Evolutionary conservation across 2,329 filamentous ascomycete species (phyloP), one percentile per base, ranked within the genome.

Genomic region (Botrytis pseudocinerea): DNA sequence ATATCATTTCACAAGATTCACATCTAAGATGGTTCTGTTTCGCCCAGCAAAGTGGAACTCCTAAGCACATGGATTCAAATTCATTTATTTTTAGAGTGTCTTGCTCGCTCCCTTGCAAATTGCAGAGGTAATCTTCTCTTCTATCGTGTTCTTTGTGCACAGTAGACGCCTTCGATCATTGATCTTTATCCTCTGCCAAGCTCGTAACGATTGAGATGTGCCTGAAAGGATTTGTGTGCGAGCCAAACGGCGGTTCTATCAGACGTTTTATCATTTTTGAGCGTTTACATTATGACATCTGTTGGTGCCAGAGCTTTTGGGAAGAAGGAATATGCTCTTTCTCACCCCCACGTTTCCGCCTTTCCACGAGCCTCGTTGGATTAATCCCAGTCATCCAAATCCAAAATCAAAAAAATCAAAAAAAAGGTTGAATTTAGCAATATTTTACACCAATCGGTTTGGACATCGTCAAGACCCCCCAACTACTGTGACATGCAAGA

Each of bases 21-120:
- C 28, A 48, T 70, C 20, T 46, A 62, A 70, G 40, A 62, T 62
- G 68, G 60, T 42, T 70, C 40, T 46, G 38, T 61, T 62, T 70
- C 57, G 28, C 54, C 68, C 54, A 62, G 44, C 28, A 62, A 69
- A 42, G 59, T 63, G 57, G 42, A 64, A n/a, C 69, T 25, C 63
- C 51, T 16, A 25, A 59, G 51, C 51, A 69, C 25, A 66, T 38
- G 64, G 48, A 59, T 69, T 44, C 68, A 46, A 61, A 61, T 10
- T 44, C 59, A 71, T 71, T 71, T 71, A 71, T 71, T 71, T 71
- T 54, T 71, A 71, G 69, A 71, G 12, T 38, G 46, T 66, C 32
- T 71, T 54, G 18, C 57, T 35, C 40, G 40, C 44, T 35, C 35
- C 28, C 28, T 42, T 14, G 10, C 20, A 66, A 25, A 28, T 51